Evolutionary conservation across 208 protist species (phyloP).

Genomic region (Trichomonas tenax): DNA sequence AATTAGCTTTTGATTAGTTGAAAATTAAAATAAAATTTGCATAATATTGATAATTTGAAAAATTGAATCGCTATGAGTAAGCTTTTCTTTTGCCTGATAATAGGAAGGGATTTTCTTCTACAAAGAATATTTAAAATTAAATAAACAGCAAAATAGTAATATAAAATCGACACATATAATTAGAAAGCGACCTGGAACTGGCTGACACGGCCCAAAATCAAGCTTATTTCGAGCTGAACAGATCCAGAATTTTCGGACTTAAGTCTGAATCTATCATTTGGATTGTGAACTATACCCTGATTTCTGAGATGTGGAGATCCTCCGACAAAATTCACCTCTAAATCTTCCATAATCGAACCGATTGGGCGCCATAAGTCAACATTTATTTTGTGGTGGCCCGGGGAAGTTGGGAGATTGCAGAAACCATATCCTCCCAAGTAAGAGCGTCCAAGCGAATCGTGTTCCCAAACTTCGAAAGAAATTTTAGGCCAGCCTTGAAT

Average conservation of each 20-base stretch:
- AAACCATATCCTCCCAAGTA: neutral
- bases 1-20: too few relatives aligned
- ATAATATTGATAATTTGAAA: too few relatives aligned
- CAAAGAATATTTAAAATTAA: too few relatives aligned
- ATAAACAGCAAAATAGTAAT: too few relatives aligned
- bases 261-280: neutral
- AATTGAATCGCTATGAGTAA: too few relatives aligned
- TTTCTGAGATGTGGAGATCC: neutral
- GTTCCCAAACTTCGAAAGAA: conserved; percentile 13
- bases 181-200: neutral
- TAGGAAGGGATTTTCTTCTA: too few relatives aligned
- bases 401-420: neutral
- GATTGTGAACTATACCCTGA: neutral
- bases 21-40: too few relatives aligned
- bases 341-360: neutral
- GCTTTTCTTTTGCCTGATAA: too few relatives aligned
- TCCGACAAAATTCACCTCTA: neutral
- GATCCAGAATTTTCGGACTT: neutral
- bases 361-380: neutral
- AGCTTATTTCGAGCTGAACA: neutral
- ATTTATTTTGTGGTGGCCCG: neutral
- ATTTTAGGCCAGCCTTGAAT: conserved; percentile 22
- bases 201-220: neutral
- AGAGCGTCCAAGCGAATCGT: neutral
- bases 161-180: too few relatives aligned